Percentiles rank a stretch among this genome's conserved stretches.
Evolutionary conservation across 139 green algal genomes (phyloP).

Genomic region (Chlamydomonas sp.): DNA sequence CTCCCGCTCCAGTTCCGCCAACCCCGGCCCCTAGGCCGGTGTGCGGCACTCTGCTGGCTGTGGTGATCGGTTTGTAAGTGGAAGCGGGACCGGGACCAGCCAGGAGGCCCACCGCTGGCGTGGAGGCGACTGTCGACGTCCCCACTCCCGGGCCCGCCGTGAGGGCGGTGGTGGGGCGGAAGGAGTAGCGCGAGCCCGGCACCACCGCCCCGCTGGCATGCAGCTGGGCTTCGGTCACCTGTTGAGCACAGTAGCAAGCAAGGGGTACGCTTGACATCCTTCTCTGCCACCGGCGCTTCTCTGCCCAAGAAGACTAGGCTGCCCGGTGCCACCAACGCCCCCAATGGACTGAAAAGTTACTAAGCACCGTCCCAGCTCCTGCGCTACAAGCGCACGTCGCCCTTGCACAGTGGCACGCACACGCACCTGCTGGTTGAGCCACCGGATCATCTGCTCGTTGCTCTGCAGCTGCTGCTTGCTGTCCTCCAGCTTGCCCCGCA

Average conservation of each 20-base stretch:
- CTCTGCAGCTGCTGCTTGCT: constrained; percentile 76
- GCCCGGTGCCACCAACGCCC: no score
- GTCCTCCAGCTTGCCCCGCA: constrained; percentile 85
- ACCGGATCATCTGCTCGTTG: constrained; percentile 96
- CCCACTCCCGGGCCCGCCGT: not conserved
- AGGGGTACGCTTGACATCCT: not conserved
- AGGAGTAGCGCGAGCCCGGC: constrained; percentile 60
- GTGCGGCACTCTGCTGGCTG: not conserved
- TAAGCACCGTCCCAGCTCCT: no score
- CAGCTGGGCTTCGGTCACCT: constrained; percentile 84
- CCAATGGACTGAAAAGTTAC: no score
- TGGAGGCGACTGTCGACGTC: not conserved
- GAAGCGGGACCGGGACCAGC: not conserved
- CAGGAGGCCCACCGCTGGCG: constrained; percentile 27
- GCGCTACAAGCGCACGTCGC: no score
- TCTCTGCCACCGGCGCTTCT: not conserved
- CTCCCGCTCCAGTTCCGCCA: not conserved
- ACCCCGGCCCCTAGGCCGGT: not conserved
- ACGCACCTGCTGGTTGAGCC: constrained; percentile 89
- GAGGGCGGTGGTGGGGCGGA: constrained; percentile 42
- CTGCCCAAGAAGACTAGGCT: no score
- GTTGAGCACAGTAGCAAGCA: not conserved
- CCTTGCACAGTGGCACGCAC: not conserved
- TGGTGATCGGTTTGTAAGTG: not conserved
- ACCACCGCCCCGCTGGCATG: constrained; percentile 38